Conservation (phyloP, 768 basidiomycete genomes). For the Hypsizygus marmoreus region DNA sequence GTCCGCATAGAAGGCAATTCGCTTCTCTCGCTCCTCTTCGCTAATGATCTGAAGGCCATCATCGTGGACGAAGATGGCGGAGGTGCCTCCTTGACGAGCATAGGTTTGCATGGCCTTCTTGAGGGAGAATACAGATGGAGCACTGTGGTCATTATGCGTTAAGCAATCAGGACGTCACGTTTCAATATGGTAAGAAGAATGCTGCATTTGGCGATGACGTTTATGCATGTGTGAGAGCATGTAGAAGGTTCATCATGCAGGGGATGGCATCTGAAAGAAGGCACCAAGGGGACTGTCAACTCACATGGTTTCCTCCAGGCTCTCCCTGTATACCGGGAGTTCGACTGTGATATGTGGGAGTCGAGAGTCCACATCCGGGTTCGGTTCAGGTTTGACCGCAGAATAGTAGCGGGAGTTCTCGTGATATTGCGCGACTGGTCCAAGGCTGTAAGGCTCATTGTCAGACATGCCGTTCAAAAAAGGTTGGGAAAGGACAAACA, state of each 20-base stretch:
- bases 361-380: conserved; percentile 60
- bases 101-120: conserved; percentile 92
- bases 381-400: conserved; percentile 60
- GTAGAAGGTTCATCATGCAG: too few species aligned
- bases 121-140: conserved; percentile 73
- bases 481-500: conserved; percentile 41
- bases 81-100: conserved; percentile 85
- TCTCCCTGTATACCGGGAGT: conserved; percentile 89
- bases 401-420: conserved; percentile 87
- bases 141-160: conserved; percentile 37
- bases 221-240: too few species aligned
- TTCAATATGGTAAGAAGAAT: not conserved
- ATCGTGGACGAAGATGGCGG: conserved; percentile 79
- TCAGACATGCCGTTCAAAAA: conserved; percentile 4
- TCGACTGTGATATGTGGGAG: conserved; percentile 80
- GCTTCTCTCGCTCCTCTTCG: conserved; percentile 61
- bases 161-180: conserved; percentile 3
- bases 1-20: conserved; percentile 74
- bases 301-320: conserved; percentile 79
- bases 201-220: too few species aligned
- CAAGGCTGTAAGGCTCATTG: conserved; percentile 47
- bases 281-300: conserved; percentile 24
- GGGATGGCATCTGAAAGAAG: too few species aligned
- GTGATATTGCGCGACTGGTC: conserved; percentile 84
- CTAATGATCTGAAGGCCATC: conserved; percentile 76